A percentile compares a stretch with the other conserved stretches of the same genome.
These are phyloP conservation scores for Penicillium tannophilum DNA, from an alignment of 495 filamentous ascomycete genomes.

Conservation along the genomic window DNA sequence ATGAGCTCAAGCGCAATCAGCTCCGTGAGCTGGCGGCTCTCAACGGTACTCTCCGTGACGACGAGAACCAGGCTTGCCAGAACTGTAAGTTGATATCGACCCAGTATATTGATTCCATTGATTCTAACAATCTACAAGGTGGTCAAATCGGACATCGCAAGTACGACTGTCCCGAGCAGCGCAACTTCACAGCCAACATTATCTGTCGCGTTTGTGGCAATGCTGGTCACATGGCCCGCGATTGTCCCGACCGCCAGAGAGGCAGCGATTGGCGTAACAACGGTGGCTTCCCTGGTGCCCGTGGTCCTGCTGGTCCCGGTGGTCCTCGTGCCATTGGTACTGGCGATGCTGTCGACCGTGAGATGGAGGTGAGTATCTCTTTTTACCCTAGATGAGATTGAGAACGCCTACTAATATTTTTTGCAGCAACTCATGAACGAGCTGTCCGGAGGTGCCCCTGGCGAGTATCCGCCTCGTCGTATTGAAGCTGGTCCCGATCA, in stretches of 20 bases:
- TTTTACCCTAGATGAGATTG: background rate
- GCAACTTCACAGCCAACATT: slow-evolving; percentile 97
- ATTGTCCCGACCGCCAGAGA: slow-evolving; percentile 90
- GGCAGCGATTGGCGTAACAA: slow-evolving; percentile 90
- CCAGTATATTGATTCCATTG: background rate
- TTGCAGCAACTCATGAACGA: slow-evolving; percentile 94
- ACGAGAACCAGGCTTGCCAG: slow-evolving; percentile 99
- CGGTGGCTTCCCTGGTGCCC: slow-evolving; percentile 28
- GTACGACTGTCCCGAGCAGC: slow-evolving; percentile 96
- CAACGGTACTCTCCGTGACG: slow-evolving; percentile 97
- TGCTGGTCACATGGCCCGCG: slow-evolving; percentile 88
- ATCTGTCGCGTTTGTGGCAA: slow-evolving; percentile 99
- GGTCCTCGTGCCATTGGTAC: slow-evolving; percentile 66
- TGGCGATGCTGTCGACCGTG: slow-evolving; percentile 87
- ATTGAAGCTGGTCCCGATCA: slow-evolving; percentile 82
- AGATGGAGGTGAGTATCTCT: slow-evolving; percentile 76
- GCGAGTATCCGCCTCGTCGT: slow-evolving; percentile 68
- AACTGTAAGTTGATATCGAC: slow-evolving; percentile 67
- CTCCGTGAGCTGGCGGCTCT: slow-evolving; percentile 94
- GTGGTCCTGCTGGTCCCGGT: slow-evolving; percentile 55
- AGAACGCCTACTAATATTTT: slow-evolving; percentile 36
- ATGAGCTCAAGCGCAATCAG: slow-evolving; percentile 97
- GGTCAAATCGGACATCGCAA: slow-evolving; percentile 99
- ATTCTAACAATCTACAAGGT: slow-evolving; percentile 43
- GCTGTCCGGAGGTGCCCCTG: slow-evolving; percentile 74